A percentile compares a stretch with the other conserved stretches of the same genome.
These are phyloP conservation scores for Ananas comosus DNA, from an alignment of 176 grass and related monocot species.

Conservation along the genomic window DNA sequence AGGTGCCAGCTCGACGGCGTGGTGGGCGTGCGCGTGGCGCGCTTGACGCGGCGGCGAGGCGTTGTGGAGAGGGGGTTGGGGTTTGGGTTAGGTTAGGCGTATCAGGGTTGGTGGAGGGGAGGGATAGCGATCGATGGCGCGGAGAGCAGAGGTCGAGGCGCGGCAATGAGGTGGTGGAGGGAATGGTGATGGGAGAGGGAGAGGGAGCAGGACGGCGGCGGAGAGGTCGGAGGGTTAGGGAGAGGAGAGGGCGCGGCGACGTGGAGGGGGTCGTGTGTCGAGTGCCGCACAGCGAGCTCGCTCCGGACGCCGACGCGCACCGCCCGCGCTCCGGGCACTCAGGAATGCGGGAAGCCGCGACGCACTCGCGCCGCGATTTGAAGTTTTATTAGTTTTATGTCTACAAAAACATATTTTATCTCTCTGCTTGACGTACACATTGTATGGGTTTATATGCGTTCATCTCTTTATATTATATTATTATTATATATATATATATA, in stretches of 20 bases:
- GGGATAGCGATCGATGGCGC: constrained; percentile 70
- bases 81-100: neutral
- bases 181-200: neutral
- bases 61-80: constrained; percentile 49
- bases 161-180: constrained; percentile 60
- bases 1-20: constrained; percentile 70
- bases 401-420: too few relatives aligned
- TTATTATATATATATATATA: too few relatives aligned
- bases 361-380: too few relatives aligned
- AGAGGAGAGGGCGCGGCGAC: constrained; percentile 67
- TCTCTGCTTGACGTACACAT: too few relatives aligned
- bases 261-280: constrained; percentile 78
- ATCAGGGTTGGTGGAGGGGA: constrained; percentile 27
- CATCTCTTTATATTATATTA: too few relatives aligned
- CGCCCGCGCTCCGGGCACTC: constrained; percentile 58
- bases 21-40: constrained; percentile 86
- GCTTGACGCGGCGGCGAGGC: constrained; percentile 78
- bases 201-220: constrained; percentile 51
- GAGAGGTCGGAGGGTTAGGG: constrained; percentile 43
- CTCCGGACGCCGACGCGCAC: constrained; percentile 40
- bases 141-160: constrained; percentile 84
- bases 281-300: too few relatives aligned
- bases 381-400: too few relatives aligned
- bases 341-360: constrained; percentile 51
- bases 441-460: too few relatives aligned